phyloP scores from a whole-genome alignment of 2,329 filamentous ascomycete genomes.

The Knufia petricola region DNA sequence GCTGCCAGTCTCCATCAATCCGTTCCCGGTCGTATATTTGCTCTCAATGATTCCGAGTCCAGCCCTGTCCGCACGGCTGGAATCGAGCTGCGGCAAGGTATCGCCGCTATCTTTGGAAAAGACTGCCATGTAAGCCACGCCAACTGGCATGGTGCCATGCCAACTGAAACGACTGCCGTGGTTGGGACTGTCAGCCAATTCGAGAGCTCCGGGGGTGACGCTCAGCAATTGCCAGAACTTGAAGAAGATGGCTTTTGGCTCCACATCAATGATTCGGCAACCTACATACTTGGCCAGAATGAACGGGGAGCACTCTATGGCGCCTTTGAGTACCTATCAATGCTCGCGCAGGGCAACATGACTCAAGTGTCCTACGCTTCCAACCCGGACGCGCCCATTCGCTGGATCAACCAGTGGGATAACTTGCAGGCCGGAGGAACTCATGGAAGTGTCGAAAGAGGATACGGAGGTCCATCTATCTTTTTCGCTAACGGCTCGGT shows the following conservation, averaged over 20 bases:
- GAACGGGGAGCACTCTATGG: constrained; percentile 61
- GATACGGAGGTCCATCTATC: constrained; percentile 58
- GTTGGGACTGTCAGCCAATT: constrained; percentile 29
- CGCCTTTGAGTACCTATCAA: constrained; percentile 57
- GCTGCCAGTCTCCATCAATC: constrained; percentile 29
- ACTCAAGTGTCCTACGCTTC: constrained; percentile 39
- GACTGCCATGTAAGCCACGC: constrained; percentile 29
- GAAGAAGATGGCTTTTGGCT: constrained; percentile 50
- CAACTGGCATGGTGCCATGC: constrained; percentile 17
- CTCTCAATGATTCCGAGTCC: constrained; percentile 44
- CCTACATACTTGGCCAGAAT: constrained; percentile 53
- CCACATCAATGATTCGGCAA: constrained; percentile 29
- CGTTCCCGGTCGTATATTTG: constrained; percentile 42
- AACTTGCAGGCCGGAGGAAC: constrained; percentile 45
- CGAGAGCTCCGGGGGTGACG: constrained; percentile 20
- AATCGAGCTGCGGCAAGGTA: constrained; percentile 48
- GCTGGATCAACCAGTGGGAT: constrained; percentile 68
- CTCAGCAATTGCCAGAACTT: constrained; percentile 22
- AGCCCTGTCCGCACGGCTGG: constrained; percentile 53
- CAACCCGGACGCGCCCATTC: constrained; percentile 51
- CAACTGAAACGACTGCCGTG: constrained; percentile 18
- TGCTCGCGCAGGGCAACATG: constrained; percentile 52
- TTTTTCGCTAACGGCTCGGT: constrained; percentile 54
- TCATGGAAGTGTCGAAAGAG: constrained; percentile 52
- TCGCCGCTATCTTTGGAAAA: constrained; percentile 49